Evolutionary conservation across 768 basidiomycete species (phyloP), one percentile per base, ranked within the genome.

Genomic region (Leccinum olivaceopallidum): DNA sequence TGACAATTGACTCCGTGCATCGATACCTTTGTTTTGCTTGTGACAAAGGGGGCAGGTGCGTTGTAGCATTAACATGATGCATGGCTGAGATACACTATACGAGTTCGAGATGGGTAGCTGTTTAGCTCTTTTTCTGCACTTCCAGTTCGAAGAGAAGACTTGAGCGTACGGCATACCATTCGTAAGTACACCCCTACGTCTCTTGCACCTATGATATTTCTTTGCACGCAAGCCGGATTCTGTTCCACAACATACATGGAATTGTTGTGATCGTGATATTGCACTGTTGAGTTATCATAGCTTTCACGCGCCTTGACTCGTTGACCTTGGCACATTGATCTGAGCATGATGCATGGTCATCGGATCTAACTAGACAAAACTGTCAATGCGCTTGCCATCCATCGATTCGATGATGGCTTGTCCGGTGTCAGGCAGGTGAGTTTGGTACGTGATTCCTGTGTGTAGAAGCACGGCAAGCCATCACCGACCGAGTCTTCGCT

Each of bases 181-280:
- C 79, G 84, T 85, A 83, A 85, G 83, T 85, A 84, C 79, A 79
- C 79, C 75, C 75, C 81, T 80, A 44, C 78, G 71, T 74, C 74
- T 70, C 65, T 72, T 74, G 76, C 68, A 72, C 76, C 68, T 79
- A 80, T 83, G 63, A 75, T 75, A 67, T 64, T 64, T 64, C 61
- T 63, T 66, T 69, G 59, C 65, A 65, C 36, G 68, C 67, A 62
- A 63, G 55, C 57, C 18, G 57, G 63, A 48, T 28, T 53, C 22
- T 32, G 52, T 60, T 50, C 8, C 4, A n/a, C 54, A 56, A 57
- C 53, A 34, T 49, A 20, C n/a, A 14, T 34, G 24, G 22, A 39
- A 37, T 34, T 20, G 37, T 32, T 63, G 55, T 60, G 50, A 51
- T 51, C 13, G 28, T 12, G 32, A 53, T 42, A 24, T n/a, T 58